Base-by-base conservation (phyloP, 352 stramenopile genomes). In the Phytophthora pinifolia region DNA sequence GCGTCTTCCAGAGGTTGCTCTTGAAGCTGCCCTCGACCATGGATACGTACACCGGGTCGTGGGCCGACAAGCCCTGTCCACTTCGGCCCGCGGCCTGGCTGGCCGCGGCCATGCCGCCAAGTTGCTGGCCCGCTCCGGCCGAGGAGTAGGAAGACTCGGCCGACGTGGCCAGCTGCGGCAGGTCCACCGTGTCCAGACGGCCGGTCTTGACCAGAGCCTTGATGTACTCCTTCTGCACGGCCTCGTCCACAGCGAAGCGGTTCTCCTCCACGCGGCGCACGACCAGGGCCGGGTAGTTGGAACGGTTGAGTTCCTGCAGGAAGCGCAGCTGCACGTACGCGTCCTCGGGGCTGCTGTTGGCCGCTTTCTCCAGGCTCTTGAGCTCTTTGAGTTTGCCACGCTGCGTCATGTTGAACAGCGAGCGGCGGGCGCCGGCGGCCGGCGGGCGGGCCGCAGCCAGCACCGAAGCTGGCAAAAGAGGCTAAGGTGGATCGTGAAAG, bases 1-100 rank as follows among this genome's bases (percentile, higher is more conserved):
- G 65, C 17, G 84, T 93, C 52, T 90, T 88, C 86, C 84, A 95
- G 78, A 96, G 84, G 68, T 96, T 94, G 61, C 75, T 93, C 67
- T 90, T 94, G 63, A 94, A 92, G 44, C 76, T 88, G 12, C 83
- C 86, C 63, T 96, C 86, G 13, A 95, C 87, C 84, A 95, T 95
- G 18, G 86, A 90, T 29, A 95, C 83, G 65, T 92, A 95, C 54
- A 95, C 76, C 2, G 86, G 86, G 32, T 95, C 81, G 34, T 86
- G 78, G 5, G 83, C 76, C 18, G 76, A 80, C 12, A 87, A 54
- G 12, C 86, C 86, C 50, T 89, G 79, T 20, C 67, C 44, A 22
- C 54, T 60, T 27, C 49, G 65, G 9, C 52, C 29, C 14, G 50
- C 46, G 13, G 52, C 35, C 12, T 51, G 31, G 10, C 54, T 52